Percentiles rank a stretch among this genome's conserved stretches.
phyloP scores from a whole-genome alignment of 2,329 filamentous ascomycete species.

The Pyricularia grisea region DNA sequence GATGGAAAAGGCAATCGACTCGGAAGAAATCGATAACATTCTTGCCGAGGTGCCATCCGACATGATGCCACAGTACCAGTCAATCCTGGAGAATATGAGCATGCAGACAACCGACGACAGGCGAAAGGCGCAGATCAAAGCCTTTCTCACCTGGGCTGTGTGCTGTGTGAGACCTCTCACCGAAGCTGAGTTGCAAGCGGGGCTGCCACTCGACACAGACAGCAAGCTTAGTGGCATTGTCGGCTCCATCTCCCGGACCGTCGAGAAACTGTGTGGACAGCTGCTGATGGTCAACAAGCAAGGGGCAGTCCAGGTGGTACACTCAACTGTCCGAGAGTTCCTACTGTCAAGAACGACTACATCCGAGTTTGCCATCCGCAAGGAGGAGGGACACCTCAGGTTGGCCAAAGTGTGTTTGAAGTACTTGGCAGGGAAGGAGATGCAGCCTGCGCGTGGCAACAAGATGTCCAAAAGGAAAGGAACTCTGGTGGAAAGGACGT shows the following conservation, averaged over 20 bases:
- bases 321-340: slow-evolving; percentile 26
- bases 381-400: slow-evolving; percentile 17
- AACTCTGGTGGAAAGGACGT: slow-evolving; percentile 5
- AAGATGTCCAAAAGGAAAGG: slow-evolving; percentile 2
- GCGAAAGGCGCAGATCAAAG: slow-evolving; percentile 2
- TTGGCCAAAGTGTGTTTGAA: slow-evolving; percentile 23
- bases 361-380: slow-evolving; percentile 20
- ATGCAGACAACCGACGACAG: too few relatives aligned
- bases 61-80: slow-evolving; percentile 24
- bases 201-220: slow-evolving; percentile 13
- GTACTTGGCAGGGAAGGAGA: slow-evolving; percentile 22
- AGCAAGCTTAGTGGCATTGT: slow-evolving; percentile 11
- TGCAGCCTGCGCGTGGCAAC: slow-evolving; percentile 17
- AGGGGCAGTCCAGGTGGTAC: slow-evolving; percentile 23
- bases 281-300: slow-evolving; percentile 23
- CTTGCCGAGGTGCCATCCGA: slow-evolving; percentile 21
- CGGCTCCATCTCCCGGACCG: slow-evolving; percentile 10
- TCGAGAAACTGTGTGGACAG: slow-evolving; percentile 22
- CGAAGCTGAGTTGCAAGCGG: slow-evolving; percentile 14
- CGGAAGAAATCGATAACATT: slow-evolving; percentile 18
- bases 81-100: slow-evolving; percentile 16
- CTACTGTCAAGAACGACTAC: slow-evolving; percentile 13
- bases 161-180: slow-evolving; percentile 15
- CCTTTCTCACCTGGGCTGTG: slow-evolving; percentile 16
- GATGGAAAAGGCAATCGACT: slow-evolving; percentile 16